Evolutionary conservation across 2,329 filamentous ascomycete genomes (phyloP), one percentile per base, ranked within the genome.

Genomic region (Fusarium sp.): DNA sequence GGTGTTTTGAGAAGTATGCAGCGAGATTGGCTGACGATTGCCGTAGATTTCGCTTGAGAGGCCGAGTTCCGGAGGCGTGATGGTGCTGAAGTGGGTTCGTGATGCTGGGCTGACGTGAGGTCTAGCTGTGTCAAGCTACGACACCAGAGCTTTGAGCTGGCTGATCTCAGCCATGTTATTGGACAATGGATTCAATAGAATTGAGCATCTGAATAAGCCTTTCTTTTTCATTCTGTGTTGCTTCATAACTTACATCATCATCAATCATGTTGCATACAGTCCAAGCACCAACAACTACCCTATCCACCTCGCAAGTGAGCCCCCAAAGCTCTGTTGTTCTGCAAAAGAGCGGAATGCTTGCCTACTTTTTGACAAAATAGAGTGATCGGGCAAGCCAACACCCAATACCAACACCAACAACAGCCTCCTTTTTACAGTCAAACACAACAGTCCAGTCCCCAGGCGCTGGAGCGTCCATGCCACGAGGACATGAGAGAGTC

Each of bases 391-490:
- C 45, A 41, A 73, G 6, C 71, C 71, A 73, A 41, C 71, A 73
- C 8, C 71, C 71, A 20, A 73, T 52, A 2, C 67, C 71, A 6
- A 68, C 30, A 1, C 63, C 67, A 41, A 37, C 27, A 23, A 71
- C 32, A 25, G 2, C n/a, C 13, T 30, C 41, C 4, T 30, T 48
- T 11, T 64, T 45, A 11, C 71, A 9, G 6, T 10, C 54, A 4
- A 73, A 73, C 1, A 71, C 71, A 5, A 73, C n/a, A 6, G 71
- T 73, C 71, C 71, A 73, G 25, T 73, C 71, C 4, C 71, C 71
- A 23, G 71, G 71, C 0, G 71, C 71, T n/a, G 73, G 73, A 11
- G 71, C 71, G 41, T 73, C 71, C 71, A 73, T 74, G 14, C 71
- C 71, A 34, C 71, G 50, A 0, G 71, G 71, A 43, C 73, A 71